A percentile compares a stretch with the other conserved stretches of the same genome.
Conservation (phyloP, 2,329 filamentous ascomycete species). For the Delphinella strobiligena region DNA sequence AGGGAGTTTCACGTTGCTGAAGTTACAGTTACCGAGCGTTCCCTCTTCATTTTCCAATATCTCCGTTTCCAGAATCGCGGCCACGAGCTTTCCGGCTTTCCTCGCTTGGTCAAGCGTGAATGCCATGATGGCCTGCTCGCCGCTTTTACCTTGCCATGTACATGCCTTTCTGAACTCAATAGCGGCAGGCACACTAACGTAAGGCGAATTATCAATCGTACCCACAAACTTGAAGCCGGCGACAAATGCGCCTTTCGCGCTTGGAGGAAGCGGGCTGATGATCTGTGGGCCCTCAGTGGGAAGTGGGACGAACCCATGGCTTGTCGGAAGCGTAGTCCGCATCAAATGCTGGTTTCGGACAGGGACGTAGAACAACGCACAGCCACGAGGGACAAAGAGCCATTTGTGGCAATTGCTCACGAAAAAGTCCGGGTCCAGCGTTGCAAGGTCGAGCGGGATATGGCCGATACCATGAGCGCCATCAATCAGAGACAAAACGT, state of each 20-base stretch:
- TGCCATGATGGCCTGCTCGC: slow-evolving; percentile 55
- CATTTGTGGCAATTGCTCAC: slow-evolving; percentile 84
- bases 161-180: slow-evolving; percentile 54
- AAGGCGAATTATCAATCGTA: slow-evolving; percentile 53
- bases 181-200: slow-evolving; percentile 58
- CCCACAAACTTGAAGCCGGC: slow-evolving; percentile 9
- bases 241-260: slow-evolving; percentile 43
- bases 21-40: slow-evolving; percentile 53
- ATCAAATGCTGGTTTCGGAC: slow-evolving; percentile 63
- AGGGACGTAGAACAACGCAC: slow-evolving; percentile 71
- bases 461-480: slow-evolving; percentile 79
- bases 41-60: slow-evolving; percentile 55
- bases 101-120: slow-evolving; percentile 55
- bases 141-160: slow-evolving; percentile 30
- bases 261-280: slow-evolving; percentile 29
- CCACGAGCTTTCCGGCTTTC: slow-evolving; percentile 49
- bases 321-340: slow-evolving; percentile 64
- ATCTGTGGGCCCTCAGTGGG: slow-evolving; percentile 12
- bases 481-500: slow-evolving; percentile 65
- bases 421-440: slow-evolving; percentile 72
- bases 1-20: slow-evolving; percentile 66
- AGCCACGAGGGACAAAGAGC: slow-evolving; percentile 69
- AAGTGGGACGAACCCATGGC: slow-evolving; percentile 57
- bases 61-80: slow-evolving; percentile 52
- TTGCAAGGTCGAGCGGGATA: slow-evolving; percentile 54